Evolutionary conservation across 225 moss, liverwort and hornwort genomes (phyloP), one percentile per base, ranked within the genome.

Genomic region (Antitrichia curtipendula): DNA sequence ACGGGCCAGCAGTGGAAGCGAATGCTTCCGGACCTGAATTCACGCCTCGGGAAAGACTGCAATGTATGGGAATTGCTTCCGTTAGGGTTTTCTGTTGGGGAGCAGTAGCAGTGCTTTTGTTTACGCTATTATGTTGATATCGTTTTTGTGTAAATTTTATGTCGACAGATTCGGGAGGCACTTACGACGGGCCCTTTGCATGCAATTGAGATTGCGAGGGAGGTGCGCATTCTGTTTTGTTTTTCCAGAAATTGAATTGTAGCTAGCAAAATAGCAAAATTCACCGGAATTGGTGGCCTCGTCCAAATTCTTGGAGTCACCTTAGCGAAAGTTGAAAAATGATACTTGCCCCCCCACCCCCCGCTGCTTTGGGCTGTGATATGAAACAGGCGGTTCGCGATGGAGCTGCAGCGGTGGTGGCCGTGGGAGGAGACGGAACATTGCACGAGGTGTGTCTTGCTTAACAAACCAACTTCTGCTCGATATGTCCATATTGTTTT

Each of bases 371-470:
- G 76, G 74, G 21, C n/a, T 80, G 43, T 63, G 74, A n/a, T 87
- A 72, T 88, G 82, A 38, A 90, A n/a, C 86, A 96, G 97, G 96
- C 98, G 64, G 95, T 98, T 88, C 95, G 88, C 53, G 94, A 93
- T 78, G 98, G 97, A 85, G 98, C 96, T 86, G 89, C 95, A 50
- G 97, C 93, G 50, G 97, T 98, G 75, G 91, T 98, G 63, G 98
- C 98, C 28, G 98, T 98, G 21, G 98, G 98, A 85, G 98, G 98
- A 54, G 98, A 98, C 85, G 98, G 98, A 85, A 98, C 98, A 13
- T 86, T 98, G 29, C 94, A 98, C 87, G 98, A 98, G 95, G 96
- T 84, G 20, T 22, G 28, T 93, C 58, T 82, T 86, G 32, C 62
- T 80, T 77, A 85, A 75, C 36, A 59, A 81, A 74, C 12, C 82